Percentiles rank a stretch among this genome's conserved stretches.
phyloP scores from a whole-genome alignment of 2,329 filamentous ascomycete genomes.

The Neonectria faginata region DNA sequence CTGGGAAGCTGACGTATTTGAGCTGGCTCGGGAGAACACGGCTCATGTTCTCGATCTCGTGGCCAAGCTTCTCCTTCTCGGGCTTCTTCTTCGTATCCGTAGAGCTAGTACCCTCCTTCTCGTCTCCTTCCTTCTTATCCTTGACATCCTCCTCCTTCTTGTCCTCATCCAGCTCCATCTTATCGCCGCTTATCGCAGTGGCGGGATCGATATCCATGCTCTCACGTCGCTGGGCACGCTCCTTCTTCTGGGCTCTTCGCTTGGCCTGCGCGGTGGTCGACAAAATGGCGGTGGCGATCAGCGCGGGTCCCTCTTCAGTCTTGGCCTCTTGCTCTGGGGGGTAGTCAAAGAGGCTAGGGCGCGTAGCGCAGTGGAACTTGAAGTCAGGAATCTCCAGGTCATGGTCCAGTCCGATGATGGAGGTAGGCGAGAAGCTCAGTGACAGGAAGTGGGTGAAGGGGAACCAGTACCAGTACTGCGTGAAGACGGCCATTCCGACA shows the following conservation, averaged over 20 bases:
- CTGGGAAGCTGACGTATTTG: slow-evolving; percentile 94
- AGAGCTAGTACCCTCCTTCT: slow-evolving; percentile 67
- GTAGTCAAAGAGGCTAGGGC: slow-evolving; percentile 97
- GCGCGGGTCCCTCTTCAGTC: slow-evolving; percentile 89
- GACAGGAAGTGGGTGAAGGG: slow-evolving; percentile 97
- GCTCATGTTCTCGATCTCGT: slow-evolving; percentile 97
- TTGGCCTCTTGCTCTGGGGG: slow-evolving; percentile 97
- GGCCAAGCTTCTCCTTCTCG: slow-evolving; percentile 97
- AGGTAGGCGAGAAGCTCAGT: slow-evolving; percentile 94
- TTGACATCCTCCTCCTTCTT: slow-evolving; percentile 64
- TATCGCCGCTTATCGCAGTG: slow-evolving; percentile 73
- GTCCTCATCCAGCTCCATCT: slow-evolving; percentile 88
- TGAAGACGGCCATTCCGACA: slow-evolving; percentile 97
- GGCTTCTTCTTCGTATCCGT: slow-evolving; percentile 84
- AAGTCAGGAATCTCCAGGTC: slow-evolving; percentile 93
- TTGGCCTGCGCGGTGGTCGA: slow-evolving; percentile 98
- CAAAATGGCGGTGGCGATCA: slow-evolving; percentile 94
- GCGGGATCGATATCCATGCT: slow-evolving; percentile 95
- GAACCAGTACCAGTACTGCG: slow-evolving; percentile 99
- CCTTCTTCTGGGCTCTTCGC: slow-evolving; percentile 92
- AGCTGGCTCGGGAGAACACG: slow-evolving; percentile 91
- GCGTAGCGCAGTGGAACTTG: slow-evolving; percentile 95
- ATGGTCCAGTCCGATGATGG: slow-evolving; percentile 93
- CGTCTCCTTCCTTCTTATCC: slow-evolving; percentile 71
- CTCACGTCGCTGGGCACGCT: slow-evolving; percentile 87